Conservation (phyloP, 129 eudicot species). For the Flaveria robusta region DNA sequence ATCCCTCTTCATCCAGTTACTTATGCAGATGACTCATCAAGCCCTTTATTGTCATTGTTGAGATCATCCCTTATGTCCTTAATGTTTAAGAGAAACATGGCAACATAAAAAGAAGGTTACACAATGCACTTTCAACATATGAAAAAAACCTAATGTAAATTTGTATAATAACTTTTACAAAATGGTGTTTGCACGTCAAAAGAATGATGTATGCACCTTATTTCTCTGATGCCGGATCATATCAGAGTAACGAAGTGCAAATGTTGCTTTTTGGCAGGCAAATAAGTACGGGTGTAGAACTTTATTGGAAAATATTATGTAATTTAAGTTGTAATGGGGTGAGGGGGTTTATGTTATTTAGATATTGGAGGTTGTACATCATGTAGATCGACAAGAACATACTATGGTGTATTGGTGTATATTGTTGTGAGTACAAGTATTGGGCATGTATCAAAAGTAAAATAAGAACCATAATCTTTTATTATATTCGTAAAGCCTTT, state of each 20-base stretch:
- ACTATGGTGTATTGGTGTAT: conserved; percentile 21
- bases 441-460: neutral
- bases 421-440: neutral
- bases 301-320: conserved; percentile 9
- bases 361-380: neutral
- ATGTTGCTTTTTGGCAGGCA: neutral
- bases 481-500: neutral
- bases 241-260: conserved; percentile 9
- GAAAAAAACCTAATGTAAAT: conserved; percentile 12
- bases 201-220: neutral
- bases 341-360: conserved; percentile 1
- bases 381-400: conserved; percentile 11
- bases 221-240: neutral
- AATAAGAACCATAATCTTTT: neutral
- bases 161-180: conserved; percentile 6
- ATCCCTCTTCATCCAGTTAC: conserved; percentile 48
- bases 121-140: neutral
- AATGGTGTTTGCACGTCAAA: neutral
- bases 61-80: conserved; percentile 36
- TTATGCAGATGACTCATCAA: conserved; percentile 34
- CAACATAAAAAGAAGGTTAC: conserved; percentile 22
- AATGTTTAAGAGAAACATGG: conserved; percentile 32
- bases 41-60: conserved; percentile 24
- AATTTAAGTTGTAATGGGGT: neutral
- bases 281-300: neutral